Evolutionary conservation across 257 asterid species (phyloP).

Genomic region (Agastache rugosa): DNA sequence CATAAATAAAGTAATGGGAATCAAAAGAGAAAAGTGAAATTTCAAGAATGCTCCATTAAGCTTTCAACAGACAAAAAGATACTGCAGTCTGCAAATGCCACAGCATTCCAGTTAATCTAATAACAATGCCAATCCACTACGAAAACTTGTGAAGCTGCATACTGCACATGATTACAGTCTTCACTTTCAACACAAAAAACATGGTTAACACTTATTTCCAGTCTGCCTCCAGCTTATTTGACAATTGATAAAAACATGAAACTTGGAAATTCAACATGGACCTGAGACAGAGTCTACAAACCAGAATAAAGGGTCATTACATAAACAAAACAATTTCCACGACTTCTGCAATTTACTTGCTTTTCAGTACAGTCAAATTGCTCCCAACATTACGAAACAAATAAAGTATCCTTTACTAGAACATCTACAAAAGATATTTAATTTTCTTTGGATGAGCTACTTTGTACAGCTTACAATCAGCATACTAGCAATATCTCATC

Average conservation of each 20-base stretch:
- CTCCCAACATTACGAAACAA: background rate
- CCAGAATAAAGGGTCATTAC: background rate
- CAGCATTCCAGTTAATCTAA: background rate
- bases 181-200: background rate
- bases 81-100: background rate
- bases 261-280: background rate
- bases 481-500: background rate
- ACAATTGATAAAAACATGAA: background rate
- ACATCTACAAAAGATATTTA: background rate
- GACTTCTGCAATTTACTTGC: background rate
- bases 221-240: background rate
- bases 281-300: background rate
- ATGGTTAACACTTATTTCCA: background rate
- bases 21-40: background rate
- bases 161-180: constrained; percentile 1
- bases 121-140: background rate
- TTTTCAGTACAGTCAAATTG: background rate
- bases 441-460: background rate
- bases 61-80: background rate
- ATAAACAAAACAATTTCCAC: background rate
- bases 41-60: background rate
- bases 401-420: background rate
- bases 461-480: background rate
- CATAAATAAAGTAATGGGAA: background rate
- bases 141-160: background rate